Conservation (phyloP, 1,284 basidiomycete species). For the Ganoderma lingzhi region DNA sequence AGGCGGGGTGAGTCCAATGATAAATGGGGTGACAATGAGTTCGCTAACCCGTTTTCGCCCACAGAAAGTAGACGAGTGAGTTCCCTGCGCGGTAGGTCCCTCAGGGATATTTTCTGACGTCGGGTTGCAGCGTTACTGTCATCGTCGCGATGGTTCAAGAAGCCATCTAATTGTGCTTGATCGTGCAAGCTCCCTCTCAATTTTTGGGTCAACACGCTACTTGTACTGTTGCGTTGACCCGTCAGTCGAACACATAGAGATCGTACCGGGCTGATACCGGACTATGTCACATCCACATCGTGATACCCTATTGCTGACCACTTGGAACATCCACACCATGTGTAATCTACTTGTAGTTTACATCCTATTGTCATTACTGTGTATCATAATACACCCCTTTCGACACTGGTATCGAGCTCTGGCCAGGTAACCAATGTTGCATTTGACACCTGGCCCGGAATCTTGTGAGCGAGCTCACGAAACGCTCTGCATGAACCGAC, state of each 20-base stretch:
- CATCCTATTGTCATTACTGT: conserved; percentile 8
- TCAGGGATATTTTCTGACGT: neutral
- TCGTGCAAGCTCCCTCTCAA: neutral
- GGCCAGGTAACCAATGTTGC: neutral
- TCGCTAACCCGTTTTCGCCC: neutral
- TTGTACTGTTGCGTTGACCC: neutral
- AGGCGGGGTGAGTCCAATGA: conserved; percentile 68
- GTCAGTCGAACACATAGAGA: neutral
- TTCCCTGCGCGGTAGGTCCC: conserved; percentile 19
- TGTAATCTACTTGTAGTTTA: conserved; percentile 27
- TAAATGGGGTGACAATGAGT: neutral
- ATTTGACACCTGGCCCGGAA: neutral
- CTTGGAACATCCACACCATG: conserved; percentile 14
- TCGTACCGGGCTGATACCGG: conserved; percentile 22
- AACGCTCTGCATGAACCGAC: neutral
- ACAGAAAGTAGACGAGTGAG: conserved; percentile 74
- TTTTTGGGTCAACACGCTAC: neutral
- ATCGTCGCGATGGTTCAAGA: conserved; percentile 68
- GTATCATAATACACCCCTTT: conserved; percentile 6
- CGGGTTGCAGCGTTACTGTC: conserved; percentile 59
- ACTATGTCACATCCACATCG: conserved; percentile 8
- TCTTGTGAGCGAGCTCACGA: neutral
- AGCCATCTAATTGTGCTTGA: conserved; percentile 15
- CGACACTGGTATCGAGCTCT: neutral
- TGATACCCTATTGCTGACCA: conserved; percentile 29